Evolutionary conservation across 371 early-diverging fungal species (phyloP), one percentile per base, ranked within the genome.

Genomic region (Syncephalastrum monosporum): DNA sequence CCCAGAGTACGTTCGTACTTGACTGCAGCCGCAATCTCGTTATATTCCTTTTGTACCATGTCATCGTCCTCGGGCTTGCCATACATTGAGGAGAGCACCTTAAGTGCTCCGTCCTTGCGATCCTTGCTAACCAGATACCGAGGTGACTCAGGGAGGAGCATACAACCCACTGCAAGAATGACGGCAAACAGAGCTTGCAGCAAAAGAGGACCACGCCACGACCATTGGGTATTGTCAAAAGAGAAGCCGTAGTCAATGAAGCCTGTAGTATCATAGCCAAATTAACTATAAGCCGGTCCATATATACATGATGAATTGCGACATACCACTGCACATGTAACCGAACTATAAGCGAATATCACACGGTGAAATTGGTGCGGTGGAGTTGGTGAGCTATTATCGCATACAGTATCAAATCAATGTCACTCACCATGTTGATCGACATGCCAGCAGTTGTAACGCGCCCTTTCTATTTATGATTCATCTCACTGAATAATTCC

Each of bases 71-170:
- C 68, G 25, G 80, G 78, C 23, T 65, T 64, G 48, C 82, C 81
- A 38, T 91, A 83, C 68, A 96, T 71, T 45, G 82, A 76, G 42
- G 91, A 84, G 15, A 97, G 67, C 4, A 84, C 84, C 23, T 63
- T 50, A 10, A 82, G 64, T 10, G 90, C 93, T 48, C 87, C 84
- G 8, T 58, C 60, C 3, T 63, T 67, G 10, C 63, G 57, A 15
- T 72, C 68, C 42, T 79, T 77, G 47, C 66, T 57, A 12, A 82
- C 58, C 29, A 82, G 61, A 60, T 56, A 83, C 27, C 83, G 74
- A 14, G 83, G 82, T 3, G 82, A 80, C 51, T 82, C 82, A 27
- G 83, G 83, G 41, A 83, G 65, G n/a, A 67, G 23, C 25, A 76
- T 56, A 25, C 63, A 61, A 38, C 79, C 81, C 43, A 69, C 27